These are phyloP conservation scores for Exophiala sp. DNA, from an alignment of 2,329 filamentous ascomycete species.

Conservation along the genomic window DNA sequence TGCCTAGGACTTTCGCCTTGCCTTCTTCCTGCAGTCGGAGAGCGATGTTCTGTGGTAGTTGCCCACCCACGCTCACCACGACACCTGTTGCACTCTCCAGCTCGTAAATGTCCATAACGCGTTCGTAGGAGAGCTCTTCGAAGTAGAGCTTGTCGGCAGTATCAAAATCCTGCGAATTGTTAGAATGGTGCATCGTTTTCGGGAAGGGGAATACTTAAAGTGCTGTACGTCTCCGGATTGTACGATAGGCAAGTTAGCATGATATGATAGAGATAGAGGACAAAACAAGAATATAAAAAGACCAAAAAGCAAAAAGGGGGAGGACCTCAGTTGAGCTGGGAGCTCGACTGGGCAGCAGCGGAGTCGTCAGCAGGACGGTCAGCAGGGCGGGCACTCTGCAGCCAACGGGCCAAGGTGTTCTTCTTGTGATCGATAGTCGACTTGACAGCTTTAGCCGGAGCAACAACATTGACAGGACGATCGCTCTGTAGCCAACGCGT, in stretches of 20 bases:
- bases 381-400: too few species aligned
- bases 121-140: conserved; percentile 92
- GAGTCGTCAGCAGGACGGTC: too few species aligned
- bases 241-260: conserved; percentile 39
- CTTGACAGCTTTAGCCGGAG: too few species aligned
- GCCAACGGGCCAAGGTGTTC: too few species aligned
- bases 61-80: conserved; percentile 92
- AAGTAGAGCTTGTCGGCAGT: conserved; percentile 91
- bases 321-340: too few species aligned
- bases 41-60: conserved; percentile 96
- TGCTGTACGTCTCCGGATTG: conserved; percentile 76
- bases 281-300: too few species aligned
- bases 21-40: conserved; percentile 88
- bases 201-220: conserved; percentile 33
- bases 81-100: conserved; percentile 80
- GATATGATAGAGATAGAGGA: conserved; percentile 4
- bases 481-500: too few species aligned
- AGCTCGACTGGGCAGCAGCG: too few species aligned
- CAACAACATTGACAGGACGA: too few species aligned
- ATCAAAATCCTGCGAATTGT: conserved; percentile 63
- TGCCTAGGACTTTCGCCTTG: conserved; percentile 85
- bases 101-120: conserved; percentile 98
- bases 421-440: too few species aligned
- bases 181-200: too few species aligned
- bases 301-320: too few species aligned